Conservation (phyloP, 352 stramenopile genomes). For the Globisporangium iwayamae region DNA sequence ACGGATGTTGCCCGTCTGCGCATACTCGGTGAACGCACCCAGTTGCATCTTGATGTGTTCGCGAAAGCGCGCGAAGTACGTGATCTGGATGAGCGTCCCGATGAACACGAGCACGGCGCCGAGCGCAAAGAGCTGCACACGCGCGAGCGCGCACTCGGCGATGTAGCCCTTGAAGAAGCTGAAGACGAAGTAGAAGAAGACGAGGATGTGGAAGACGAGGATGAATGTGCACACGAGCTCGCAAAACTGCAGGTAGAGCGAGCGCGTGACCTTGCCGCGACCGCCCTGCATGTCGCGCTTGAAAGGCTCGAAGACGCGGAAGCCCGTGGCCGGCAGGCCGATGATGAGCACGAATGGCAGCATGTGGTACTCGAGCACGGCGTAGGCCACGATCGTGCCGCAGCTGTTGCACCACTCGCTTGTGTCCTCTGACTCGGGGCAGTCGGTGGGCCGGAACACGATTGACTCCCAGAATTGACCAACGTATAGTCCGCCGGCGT, state of each 20-base stretch:
- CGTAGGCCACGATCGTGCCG: constrained; percentile 59
- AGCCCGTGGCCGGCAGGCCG: constrained; percentile 53
- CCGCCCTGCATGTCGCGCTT: constrained; percentile 24
- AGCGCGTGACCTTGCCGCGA: constrained; percentile 56
- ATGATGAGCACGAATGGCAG: constrained; percentile 58
- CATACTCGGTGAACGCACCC: too few species aligned
- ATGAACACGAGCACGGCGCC: too few species aligned
- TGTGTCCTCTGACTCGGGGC: constrained; percentile 13
- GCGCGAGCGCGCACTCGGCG: too few species aligned
- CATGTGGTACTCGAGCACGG: constrained; percentile 66
- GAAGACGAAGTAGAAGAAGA: too few species aligned
- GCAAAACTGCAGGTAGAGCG: constrained; percentile 57
- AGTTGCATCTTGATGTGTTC: too few species aligned
- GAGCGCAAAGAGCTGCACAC: too few species aligned
- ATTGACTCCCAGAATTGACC: constrained; percentile 32
- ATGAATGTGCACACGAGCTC: too few species aligned
- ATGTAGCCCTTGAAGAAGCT: too few species aligned
- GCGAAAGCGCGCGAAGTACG: too few species aligned
- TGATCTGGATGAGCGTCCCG: too few species aligned
- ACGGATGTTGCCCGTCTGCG: too few species aligned
- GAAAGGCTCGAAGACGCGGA: constrained; percentile 73
- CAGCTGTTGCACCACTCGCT: constrained; percentile 41
- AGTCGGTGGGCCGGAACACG: constrained; percentile 37
- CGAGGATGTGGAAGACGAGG: too few species aligned
- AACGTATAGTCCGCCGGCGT: constrained; percentile 51